These are phyloP conservation scores for Cercospora janseana DNA, from an alignment of 2,329 filamentous ascomycete species.

Conservation along the genomic window DNA sequence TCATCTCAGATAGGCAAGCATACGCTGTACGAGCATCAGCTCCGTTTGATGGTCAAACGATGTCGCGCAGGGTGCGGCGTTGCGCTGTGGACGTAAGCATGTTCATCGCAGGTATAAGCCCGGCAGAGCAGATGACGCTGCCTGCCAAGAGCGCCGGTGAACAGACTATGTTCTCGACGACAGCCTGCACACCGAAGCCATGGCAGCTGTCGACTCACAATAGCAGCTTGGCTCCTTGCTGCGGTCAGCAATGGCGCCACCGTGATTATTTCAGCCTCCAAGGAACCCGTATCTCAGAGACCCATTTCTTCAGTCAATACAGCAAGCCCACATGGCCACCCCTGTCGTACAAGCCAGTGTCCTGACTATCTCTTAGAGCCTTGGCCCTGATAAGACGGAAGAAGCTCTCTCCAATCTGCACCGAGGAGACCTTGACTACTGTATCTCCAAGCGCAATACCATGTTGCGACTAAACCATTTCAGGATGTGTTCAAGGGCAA, in stretches of 20 bases:
- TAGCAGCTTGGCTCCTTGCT: no score
- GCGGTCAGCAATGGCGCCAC: no score
- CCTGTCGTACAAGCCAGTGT: neutral
- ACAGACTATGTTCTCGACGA: neutral
- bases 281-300: no score
- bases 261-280: no score
- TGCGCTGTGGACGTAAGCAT: neutral
- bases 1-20: conserved; percentile 5
- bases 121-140: neutral
- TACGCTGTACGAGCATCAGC: neutral
- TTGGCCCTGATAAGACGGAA: conserved; percentile 23
- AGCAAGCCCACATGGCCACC: neutral
- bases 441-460: neutral
- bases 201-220: no score
- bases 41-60: neutral
- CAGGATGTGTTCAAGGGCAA: neutral
- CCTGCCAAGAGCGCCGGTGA: neutral
- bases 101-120: neutral
- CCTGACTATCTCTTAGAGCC: conserved; percentile 11
- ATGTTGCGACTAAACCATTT: neutral
- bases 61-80: neutral
- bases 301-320: no score
- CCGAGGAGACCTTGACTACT: conserved; percentile 6
- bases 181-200: neutral
- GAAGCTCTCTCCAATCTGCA: conserved; percentile 18